Percentiles rank a stretch among this genome's conserved stretches.
phyloP scores from a whole-genome alignment of 139 green algal genomes.

The Coelastrella sp. region DNA sequence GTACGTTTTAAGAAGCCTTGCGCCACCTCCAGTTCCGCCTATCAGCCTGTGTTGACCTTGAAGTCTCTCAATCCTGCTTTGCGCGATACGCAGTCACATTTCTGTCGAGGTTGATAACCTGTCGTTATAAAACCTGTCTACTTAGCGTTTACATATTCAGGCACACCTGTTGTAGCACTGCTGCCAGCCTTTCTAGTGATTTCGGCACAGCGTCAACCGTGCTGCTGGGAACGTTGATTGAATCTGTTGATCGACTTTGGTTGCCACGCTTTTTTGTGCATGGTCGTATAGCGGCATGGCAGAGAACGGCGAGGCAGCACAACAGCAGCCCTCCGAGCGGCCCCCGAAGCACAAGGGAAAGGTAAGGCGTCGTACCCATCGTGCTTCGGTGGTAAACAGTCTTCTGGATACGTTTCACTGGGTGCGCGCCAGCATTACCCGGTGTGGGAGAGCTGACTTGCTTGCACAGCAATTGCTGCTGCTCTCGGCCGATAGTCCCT shows the following conservation, averaged over 20 bases:
- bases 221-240: background rate
- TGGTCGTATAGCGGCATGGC: background rate
- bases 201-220: background rate
- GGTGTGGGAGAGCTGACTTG: no score
- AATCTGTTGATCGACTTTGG: background rate
- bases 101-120: no score
- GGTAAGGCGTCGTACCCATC: background rate
- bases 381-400: background rate
- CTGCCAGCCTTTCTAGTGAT: background rate
- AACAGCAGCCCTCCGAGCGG: conserved; percentile 20
- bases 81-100: no score
- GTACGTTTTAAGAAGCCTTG: no score
- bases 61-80: no score
- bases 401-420: no score
- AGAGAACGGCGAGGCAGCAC: background rate
- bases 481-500: no score
- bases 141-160: no score
- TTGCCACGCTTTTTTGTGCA: background rate
- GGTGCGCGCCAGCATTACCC: no score
- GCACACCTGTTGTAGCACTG: background rate
- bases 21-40: no score
- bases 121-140: no score
- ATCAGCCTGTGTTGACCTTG: no score
- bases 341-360: conserved; percentile 47
- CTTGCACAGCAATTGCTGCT: background rate